Percentiles rank a stretch among this genome's conserved stretches.
These are phyloP conservation scores for Geotrichum citri-aurantii DNA, from an alignment of 1,139 yeast species.

Conservation along the genomic window DNA sequence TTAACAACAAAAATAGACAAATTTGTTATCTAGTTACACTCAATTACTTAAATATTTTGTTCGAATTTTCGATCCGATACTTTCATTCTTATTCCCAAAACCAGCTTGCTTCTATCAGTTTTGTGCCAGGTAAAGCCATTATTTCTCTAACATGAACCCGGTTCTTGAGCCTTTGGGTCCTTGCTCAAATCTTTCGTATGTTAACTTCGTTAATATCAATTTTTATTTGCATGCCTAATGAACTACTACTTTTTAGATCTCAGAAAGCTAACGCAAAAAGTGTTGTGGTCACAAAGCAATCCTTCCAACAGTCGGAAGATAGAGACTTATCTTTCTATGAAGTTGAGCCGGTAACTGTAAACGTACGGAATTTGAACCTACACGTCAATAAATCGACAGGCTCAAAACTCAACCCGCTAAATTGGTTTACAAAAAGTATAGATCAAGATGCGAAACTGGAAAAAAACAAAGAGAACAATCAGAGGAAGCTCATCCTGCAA, in stretches of 20 bases:
- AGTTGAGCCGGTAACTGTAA: conserved; percentile 13
- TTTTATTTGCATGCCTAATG: background rate
- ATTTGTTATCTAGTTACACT: too few relatives aligned
- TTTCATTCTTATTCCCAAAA: background rate
- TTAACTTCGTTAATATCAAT: background rate
- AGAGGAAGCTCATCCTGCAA: conserved; percentile 21
- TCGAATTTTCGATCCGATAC: background rate
- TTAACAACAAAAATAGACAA: too few relatives aligned
- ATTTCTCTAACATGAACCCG: background rate
- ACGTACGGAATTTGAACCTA: conserved; percentile 12
- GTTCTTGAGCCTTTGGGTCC: background rate
- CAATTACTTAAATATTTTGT: too few relatives aligned
- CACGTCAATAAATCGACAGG: conserved; percentile 1
- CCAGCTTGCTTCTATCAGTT: background rate
- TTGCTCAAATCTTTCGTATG: background rate
- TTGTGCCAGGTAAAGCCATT: background rate
- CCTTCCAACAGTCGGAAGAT: conserved; percentile 1
- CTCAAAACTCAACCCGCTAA: background rate
- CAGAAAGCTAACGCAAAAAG: background rate
- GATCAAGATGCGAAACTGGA: background rate
- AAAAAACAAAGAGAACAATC: background rate
- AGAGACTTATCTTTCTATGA: conserved; percentile 7
- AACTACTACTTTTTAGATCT: background rate
- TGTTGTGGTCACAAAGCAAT: background rate
- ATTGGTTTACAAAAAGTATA: conserved; percentile 1